Conservation (phyloP, 768 basidiomycete genomes). For the Lactarius hatsudake region DNA sequence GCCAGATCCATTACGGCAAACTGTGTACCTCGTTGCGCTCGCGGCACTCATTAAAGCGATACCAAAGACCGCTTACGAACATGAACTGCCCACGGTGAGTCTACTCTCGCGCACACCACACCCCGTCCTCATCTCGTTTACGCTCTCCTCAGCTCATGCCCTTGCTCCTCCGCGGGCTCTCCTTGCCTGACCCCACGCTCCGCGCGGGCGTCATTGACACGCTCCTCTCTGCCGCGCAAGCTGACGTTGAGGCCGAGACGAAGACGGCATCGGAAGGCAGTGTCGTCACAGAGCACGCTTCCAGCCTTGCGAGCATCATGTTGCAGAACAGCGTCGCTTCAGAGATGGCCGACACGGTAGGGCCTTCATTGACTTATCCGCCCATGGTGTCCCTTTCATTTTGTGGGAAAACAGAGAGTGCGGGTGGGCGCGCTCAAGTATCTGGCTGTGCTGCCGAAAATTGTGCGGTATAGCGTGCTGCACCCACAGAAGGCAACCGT, state of each 20-base stretch:
- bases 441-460: slow-evolving; percentile 67
- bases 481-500: slow-evolving; percentile 77
- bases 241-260: slow-evolving; percentile 45
- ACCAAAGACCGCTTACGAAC: slow-evolving; percentile 69
- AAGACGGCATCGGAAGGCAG: slow-evolving; percentile 29
- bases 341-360: slow-evolving; percentile 57
- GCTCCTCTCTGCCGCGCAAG: slow-evolving; percentile 66
- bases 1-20: slow-evolving; percentile 52
- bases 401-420: slow-evolving; percentile 54
- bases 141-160: slow-evolving; percentile 70
- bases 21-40: slow-evolving; percentile 78
- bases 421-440: slow-evolving; percentile 73
- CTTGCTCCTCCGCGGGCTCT: slow-evolving; percentile 79
- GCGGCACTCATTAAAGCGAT: slow-evolving; percentile 76
- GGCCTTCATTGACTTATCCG: slow-evolving; percentile 24
- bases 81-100: slow-evolving; percentile 62
- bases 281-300: slow-evolving; percentile 63
- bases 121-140: not conserved
- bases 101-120: not conserved
- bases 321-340: slow-evolving; percentile 55
- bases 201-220: slow-evolving; percentile 80
- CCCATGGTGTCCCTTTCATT: not conserved
- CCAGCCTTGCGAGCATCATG: slow-evolving; percentile 67
- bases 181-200: slow-evolving; percentile 69
- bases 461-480: slow-evolving; percentile 78